Percentiles rank a stretch among this genome's conserved stretches.
Evolutionary conservation across 169 alveolate species (phyloP).

Genomic region (Eimeria necatrix): DNA sequence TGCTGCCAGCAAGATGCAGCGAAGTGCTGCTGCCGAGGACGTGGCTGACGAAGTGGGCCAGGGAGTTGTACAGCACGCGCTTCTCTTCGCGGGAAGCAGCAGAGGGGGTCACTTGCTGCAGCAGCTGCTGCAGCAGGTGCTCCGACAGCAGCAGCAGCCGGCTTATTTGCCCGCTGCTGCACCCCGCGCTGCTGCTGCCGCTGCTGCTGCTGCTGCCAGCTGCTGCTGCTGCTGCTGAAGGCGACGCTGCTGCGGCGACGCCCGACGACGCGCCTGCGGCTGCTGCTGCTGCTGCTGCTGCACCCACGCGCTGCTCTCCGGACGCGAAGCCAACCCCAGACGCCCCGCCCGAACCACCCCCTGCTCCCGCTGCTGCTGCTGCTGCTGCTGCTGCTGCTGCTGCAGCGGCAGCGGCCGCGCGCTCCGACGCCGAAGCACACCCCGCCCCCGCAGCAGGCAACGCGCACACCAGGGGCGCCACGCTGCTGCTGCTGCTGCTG

Average conservation of each 20-base stretch:
- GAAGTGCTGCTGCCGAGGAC: constrained; percentile 84
- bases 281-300: background rate
- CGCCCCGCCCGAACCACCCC: too few species aligned
- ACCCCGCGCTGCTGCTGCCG: too few species aligned
- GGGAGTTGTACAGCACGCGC: constrained; percentile 61
- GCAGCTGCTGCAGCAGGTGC: constrained; percentile 75
- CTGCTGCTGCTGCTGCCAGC: too few species aligned
- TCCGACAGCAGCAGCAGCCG: constrained; percentile 68
- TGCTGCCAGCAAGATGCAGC: constrained; percentile 88
- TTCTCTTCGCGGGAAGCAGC: constrained; percentile 70
- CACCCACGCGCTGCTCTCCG: too few species aligned
- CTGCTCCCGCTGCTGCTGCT: background rate
- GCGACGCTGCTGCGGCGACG: background rate
- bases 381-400: background rate
- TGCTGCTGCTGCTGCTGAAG: background rate
- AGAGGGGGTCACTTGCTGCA: constrained; percentile 78
- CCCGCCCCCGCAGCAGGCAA: too few species aligned
- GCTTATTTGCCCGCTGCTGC: constrained; percentile 29
- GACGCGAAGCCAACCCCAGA: too few species aligned
- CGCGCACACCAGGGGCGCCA: background rate
- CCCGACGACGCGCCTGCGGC: background rate
- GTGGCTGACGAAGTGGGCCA: constrained; percentile 82
- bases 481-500: background rate
- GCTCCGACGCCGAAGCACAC: too few species aligned
- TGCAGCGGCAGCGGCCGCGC: too few species aligned